These are phyloP conservation scores for Pestalotiopsis fici DNA, from an alignment of 2,329 filamentous ascomycete genomes.

Conservation along the genomic window DNA sequence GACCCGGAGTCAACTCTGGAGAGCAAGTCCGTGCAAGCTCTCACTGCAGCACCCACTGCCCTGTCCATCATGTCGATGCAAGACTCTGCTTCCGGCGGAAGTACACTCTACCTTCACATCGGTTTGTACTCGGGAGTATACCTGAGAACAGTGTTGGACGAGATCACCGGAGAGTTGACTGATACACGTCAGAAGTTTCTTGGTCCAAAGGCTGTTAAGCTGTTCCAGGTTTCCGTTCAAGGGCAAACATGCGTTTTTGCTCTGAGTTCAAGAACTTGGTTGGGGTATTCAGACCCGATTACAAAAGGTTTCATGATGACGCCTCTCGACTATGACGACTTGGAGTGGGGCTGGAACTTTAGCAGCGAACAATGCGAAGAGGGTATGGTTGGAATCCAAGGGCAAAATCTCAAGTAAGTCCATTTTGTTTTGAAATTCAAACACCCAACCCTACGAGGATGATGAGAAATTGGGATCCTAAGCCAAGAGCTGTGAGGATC, in stretches of 20 bases:
- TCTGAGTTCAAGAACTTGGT: slow-evolving; percentile 91
- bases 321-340: slow-evolving; percentile 81
- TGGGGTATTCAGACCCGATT: slow-evolving; percentile 88
- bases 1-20: slow-evolving; percentile 89
- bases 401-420: slow-evolving; percentile 79
- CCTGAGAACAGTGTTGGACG: slow-evolving; percentile 89
- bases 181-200: slow-evolving; percentile 95
- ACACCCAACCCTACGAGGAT: slow-evolving; percentile 39
- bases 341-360: slow-evolving; percentile 97
- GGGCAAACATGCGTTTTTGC: slow-evolving; percentile 84
- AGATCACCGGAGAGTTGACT: slow-evolving; percentile 91
- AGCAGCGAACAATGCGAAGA: slow-evolving; percentile 92
- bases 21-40: slow-evolving; percentile 90
- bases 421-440: slow-evolving; percentile 20
- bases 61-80: slow-evolving; percentile 94
- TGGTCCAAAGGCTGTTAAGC: slow-evolving; percentile 83
- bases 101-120: slow-evolving; percentile 92
- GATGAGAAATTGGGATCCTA: slow-evolving; percentile 68
- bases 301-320: slow-evolving; percentile 90
- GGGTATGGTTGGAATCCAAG: slow-evolving; percentile 92
- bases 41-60: slow-evolving; percentile 87
- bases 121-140: slow-evolving; percentile 96
- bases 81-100: slow-evolving; percentile 86
- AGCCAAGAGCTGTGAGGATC: slow-evolving; percentile 56
- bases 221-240: slow-evolving; percentile 89